A percentile compares a stretch with the other conserved stretches of the same genome.
These are phyloP conservation scores for Hypoxylon lienhwacheense DNA, from an alignment of 495 filamentous ascomycete genomes.

Conservation along the genomic window DNA sequence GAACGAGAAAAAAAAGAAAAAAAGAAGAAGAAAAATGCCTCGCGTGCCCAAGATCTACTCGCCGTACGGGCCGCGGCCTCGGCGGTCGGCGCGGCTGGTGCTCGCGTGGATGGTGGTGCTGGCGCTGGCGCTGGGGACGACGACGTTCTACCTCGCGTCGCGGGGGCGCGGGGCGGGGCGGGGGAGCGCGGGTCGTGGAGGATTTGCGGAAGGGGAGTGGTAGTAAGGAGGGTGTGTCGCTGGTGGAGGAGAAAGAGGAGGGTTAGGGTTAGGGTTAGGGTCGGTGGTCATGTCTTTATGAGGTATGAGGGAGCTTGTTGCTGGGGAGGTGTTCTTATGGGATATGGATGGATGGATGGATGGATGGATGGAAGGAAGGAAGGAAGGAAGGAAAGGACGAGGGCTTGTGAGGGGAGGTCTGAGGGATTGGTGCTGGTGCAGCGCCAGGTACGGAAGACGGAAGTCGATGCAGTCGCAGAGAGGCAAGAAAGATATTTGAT, in stretches of 20 bases:
- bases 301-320: not conserved
- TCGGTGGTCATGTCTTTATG: not conserved
- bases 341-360: too few species aligned
- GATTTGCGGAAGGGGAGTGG: not conserved
- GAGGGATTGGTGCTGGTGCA: too few species aligned
- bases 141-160: conserved; percentile 39
- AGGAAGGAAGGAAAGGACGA: too few species aligned
- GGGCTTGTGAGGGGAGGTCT: too few species aligned
- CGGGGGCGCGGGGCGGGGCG: conserved; percentile 18
- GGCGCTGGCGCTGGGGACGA: conserved; percentile 30
- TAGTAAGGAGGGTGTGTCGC: conserved; percentile 7
- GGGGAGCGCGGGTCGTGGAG: not conserved
- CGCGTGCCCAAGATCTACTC: conserved; percentile 32
- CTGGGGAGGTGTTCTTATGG: not conserved
- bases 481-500: too few species aligned
- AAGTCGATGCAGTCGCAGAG: too few species aligned
- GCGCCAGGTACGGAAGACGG: too few species aligned
- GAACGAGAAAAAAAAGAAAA: too few species aligned
- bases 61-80: conserved; percentile 39
- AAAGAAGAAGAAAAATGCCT: too few species aligned
- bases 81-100: conserved; percentile 38
- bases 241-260: not conserved
- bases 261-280: not conserved
- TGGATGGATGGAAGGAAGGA: too few species aligned
- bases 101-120: conserved; percentile 40